Conservation (phyloP, 257 asterid genomes). For the Galeopsis tetrahit region DNA sequence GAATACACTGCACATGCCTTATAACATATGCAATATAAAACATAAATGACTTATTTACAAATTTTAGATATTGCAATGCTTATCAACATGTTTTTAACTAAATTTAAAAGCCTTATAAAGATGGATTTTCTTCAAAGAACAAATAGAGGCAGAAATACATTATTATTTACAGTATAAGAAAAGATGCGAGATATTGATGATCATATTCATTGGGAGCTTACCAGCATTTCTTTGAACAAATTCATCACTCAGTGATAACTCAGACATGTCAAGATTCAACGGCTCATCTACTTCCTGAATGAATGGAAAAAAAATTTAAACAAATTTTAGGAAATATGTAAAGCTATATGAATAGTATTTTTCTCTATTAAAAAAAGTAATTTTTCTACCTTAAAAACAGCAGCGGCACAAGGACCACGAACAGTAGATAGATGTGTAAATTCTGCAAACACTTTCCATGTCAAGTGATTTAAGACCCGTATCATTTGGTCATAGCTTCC, state of each 20-base stretch:
- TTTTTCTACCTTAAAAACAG: constrained; percentile 76
- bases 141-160: constrained; percentile 19
- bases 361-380: neutral
- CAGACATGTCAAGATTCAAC: constrained; percentile 86
- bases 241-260: constrained; percentile 71
- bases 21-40: constrained; percentile 6
- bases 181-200: constrained; percentile 12
- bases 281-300: constrained; percentile 97
- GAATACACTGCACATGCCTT: neutral
- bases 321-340: constrained; percentile 2
- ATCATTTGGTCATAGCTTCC: constrained; percentile 99
- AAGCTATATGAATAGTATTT: constrained; percentile 23
- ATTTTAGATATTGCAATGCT: neutral
- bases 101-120: constrained; percentile 5
- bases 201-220: constrained; percentile 41
- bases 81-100: neutral
- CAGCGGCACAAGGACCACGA: constrained; percentile 95
- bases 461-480: constrained; percentile 95
- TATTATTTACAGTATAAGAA: neutral
- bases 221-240: constrained; percentile 66
- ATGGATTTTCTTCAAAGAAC: neutral
- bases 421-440: constrained; percentile 77
- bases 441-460: constrained; percentile 99
- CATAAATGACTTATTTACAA: neutral
- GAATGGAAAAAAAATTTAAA: constrained; percentile 19